Percentiles rank a stretch among this genome's conserved stretches.
Evolutionary conservation across 495 filamentous ascomycete genomes (phyloP).

Genomic region (Trichocladium uniseriatum): DNA sequence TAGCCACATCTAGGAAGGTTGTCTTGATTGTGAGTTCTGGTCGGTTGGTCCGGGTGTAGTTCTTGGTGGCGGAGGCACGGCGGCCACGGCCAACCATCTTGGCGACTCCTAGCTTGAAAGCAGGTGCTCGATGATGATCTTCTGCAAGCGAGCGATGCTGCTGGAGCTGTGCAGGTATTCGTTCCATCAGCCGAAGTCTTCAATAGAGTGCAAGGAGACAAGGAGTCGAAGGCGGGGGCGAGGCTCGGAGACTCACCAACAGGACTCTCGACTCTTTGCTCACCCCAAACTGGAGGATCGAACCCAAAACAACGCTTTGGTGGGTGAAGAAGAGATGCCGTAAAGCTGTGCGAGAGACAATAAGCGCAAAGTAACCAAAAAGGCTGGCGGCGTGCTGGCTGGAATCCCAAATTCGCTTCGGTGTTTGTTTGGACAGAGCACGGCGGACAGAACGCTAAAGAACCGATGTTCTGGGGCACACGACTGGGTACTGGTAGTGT

Average conservation of each 20-base stretch:
- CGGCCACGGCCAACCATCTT: constrained; percentile 11
- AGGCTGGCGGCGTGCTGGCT: constrained; percentile 12
- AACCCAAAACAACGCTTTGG: constrained; percentile 16
- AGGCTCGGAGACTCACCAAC: too few relatives aligned
- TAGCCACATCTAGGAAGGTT: constrained; percentile 1
- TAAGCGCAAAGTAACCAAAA: constrained; percentile 25
- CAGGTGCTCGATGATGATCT: too few relatives aligned
- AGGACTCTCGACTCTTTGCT: too few relatives aligned
- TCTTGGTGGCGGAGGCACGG: neutral
- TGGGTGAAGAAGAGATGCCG: constrained; percentile 19
- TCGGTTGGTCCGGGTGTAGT: constrained; percentile 4
- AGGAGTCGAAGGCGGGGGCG: too few relatives aligned
- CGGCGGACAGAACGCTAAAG: neutral
- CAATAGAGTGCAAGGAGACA: too few relatives aligned
- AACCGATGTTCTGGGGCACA: too few relatives aligned
- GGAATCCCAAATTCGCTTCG: constrained; percentile 4
- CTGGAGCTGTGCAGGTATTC: too few relatives aligned
- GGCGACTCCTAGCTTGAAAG: neutral
- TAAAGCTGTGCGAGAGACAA: constrained; percentile 20
- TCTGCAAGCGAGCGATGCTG: too few relatives aligned
- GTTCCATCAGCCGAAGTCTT: too few relatives aligned
- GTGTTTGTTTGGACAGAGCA: neutral
- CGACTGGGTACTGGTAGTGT: too few relatives aligned
- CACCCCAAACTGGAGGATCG: too few relatives aligned
- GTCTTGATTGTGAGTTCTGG: constrained; percentile 13